These are phyloP conservation scores for Alternaria brassicae DNA, from an alignment of 2,329 filamentous ascomycete genomes.

Conservation along the genomic window DNA sequence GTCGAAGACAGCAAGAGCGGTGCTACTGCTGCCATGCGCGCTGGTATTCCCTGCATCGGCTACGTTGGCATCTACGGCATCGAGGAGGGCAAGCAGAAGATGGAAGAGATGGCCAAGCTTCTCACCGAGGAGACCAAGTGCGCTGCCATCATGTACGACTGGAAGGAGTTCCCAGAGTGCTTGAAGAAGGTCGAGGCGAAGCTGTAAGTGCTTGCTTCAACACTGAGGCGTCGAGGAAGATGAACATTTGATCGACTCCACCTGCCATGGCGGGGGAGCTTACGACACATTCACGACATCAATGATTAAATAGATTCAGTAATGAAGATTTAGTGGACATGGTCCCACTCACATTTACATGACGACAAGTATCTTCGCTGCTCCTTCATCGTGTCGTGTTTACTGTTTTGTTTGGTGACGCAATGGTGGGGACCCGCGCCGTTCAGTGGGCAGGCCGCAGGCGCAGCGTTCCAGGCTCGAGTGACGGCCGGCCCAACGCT, in stretches of 20 bases:
- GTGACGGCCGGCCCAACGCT: conserved; percentile 10
- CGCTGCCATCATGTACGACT: conserved; percentile 59
- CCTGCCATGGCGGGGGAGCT: conserved; percentile 19
- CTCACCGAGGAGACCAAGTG: conserved; percentile 58
- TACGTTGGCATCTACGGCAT: conserved; percentile 74
- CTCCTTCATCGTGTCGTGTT: conserved; percentile 3
- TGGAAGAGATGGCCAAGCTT: conserved; percentile 58
- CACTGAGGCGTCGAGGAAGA: background rate
- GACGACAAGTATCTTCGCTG: background rate
- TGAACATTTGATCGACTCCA: conserved; percentile 24
- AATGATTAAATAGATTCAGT: conserved; percentile 17
- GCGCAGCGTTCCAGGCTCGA: conserved; percentile 12
- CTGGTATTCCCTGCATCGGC: conserved; percentile 80
- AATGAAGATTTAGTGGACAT: conserved; percentile 13
- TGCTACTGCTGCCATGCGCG: conserved; percentile 76
- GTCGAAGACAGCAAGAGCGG: conserved; percentile 91
- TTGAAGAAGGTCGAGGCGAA: conserved; percentile 58
- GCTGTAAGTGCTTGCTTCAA: conserved; percentile 32
- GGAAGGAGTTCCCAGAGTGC: conserved; percentile 59
- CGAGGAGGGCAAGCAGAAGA: conserved; percentile 53
- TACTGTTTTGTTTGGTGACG: conserved; percentile 13
- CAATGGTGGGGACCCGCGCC: conserved; percentile 12
- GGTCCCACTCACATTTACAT: background rate
- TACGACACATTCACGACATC: conserved; percentile 31
- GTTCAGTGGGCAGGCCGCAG: background rate